Base-by-base conservation (phyloP, 176 grass and related monocot species). In the Tuctoria greenei region DNA sequence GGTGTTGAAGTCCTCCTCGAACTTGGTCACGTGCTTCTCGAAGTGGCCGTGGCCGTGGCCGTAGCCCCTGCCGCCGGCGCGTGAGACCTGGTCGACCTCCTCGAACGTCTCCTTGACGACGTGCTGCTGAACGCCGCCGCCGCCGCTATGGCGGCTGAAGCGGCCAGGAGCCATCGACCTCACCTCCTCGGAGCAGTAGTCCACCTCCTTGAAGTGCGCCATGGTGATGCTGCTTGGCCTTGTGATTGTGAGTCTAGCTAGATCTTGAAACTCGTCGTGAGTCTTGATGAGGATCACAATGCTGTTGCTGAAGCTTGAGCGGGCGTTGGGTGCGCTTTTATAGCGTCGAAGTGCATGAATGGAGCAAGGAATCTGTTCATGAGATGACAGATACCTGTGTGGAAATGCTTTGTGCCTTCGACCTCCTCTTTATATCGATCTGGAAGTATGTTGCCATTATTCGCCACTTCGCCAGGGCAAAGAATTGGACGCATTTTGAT, bases 141-240 rank as follows among this genome's bases (percentile, higher is more conserved):
- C 50, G 70, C 57, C 57, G 68, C n/a, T n/a, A n/a, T 51, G 16
- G 35, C 61, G 46, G 79, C 25, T 49, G 62, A 58, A 67, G 57
- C 6, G 74, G 74, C 1, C 7, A 25, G 64, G n/a, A n/a, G 24
- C 67, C 50, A 87, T 36, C 7, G 86, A 25, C 80, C 75, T 88
- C 69, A 83, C 75, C 80, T 88, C 86, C 69, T 83, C 80, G 10
- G 86, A 69, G 81, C 56, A 41, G 70, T 80, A 79, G 45, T 88
- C 81, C 27, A 88, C 75, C 81, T 88, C 86, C 57, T 79, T 27
- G 81, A 11, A 75, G 21, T 80, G 69, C 5, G 86, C 70, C 86
- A 88, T 88, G 63, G 54, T 16, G 41, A 61, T n/a, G n/a, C n/a
- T 50, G 25, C 20, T 43, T 8, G 59, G 4, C 4, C 50, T n/a